Evolutionary conservation across 164 flowering plant species (phyloP).

Genomic region (grape (Vitis vinifera)): ASM3070453v1 NC_081816.1:7110001-7110500

Average conservation of each 20-base stretch:
- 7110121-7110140: conserved; percentile 71
- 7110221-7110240: conserved; percentile 97
- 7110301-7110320: too few relatives aligned
- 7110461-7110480: conserved; percentile 94
- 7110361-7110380: too few relatives aligned
- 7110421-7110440: neutral
- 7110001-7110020: conserved; percentile 85
- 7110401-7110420: too few relatives aligned
- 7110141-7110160: conserved; percentile 92
- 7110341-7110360: too few relatives aligned
- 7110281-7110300: too few relatives aligned
- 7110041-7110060: conserved; percentile 68
- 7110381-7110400: too few relatives aligned
- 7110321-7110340: too few relatives aligned
- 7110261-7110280: too few relatives aligned
- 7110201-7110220: conserved; percentile 75
- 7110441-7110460: neutral
- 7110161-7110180: conserved; percentile 80
- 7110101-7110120: conserved; percentile 54
- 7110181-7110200: conserved; percentile 51
- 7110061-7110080: conserved; percentile 45
- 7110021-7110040: conserved; percentile 75
- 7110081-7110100: conserved; percentile 52
- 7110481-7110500: conserved; percentile 84
- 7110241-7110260: conserved; percentile 63